These are phyloP conservation scores for Entelexis sorbosivorans DNA, from an alignment of 1,139 yeast genomes.

Conservation along the genomic window DNA sequence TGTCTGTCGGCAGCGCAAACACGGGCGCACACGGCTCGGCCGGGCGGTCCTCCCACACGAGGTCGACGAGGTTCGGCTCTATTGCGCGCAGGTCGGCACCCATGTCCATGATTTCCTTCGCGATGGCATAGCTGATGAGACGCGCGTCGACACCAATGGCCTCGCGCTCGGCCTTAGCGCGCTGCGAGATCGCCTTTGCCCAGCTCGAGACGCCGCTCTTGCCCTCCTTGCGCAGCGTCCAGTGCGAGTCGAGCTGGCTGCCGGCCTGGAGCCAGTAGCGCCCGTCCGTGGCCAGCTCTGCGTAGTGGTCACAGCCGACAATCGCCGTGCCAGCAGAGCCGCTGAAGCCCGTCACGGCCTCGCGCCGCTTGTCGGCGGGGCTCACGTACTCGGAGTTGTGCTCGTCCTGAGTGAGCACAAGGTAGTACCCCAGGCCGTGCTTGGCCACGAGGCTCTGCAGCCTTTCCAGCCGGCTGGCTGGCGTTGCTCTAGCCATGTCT, in stretches of 20 bases:
- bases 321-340: conserved; percentile 95
- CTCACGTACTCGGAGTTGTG: conserved; percentile 90
- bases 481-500: background rate
- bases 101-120: conserved; percentile 24
- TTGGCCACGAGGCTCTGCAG: conserved; percentile 57
- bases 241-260: conserved; percentile 70
- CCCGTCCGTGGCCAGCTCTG: conserved; percentile 87
- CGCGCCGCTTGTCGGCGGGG: conserved; percentile 67
- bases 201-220: conserved; percentile 63
- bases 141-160: conserved; percentile 57
- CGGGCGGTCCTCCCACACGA: conserved; percentile 54
- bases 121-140: conserved; percentile 39
- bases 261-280: conserved; percentile 87
- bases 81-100: conserved; percentile 52
- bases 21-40: conserved; percentile 29
- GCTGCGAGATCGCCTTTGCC: conserved; percentile 67
- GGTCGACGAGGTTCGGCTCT: conserved; percentile 59
- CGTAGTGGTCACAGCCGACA: conserved; percentile 52
- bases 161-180: conserved; percentile 28
- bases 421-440: conserved; percentile 58
- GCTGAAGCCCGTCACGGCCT: conserved; percentile 69
- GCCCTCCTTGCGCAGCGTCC: conserved; percentile 78
- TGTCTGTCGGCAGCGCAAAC: conserved; percentile 27
- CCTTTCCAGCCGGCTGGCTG: conserved; percentile 2
- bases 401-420: conserved; percentile 86